A percentile compares a stretch with the other conserved stretches of the same genome.
Evolutionary conservation across 2,329 filamentous ascomycete genomes (phyloP).

Genomic region (Sporothrix dimorphospora): DNA sequence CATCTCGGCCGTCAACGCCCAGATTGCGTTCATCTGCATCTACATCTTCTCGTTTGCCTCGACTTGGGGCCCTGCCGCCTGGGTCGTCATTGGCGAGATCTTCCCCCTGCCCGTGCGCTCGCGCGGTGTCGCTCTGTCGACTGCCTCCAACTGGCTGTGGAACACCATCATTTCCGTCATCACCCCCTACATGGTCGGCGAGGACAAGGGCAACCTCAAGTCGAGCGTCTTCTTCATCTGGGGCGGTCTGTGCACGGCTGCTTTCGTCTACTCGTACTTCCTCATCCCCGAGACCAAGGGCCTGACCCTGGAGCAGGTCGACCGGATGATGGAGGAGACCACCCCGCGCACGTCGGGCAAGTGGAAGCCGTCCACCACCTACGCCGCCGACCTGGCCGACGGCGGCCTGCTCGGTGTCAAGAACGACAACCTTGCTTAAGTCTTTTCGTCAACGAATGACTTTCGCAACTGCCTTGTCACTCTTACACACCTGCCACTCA

Average conservation of each 20-base stretch:
- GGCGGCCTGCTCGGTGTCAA: constrained; percentile 17
- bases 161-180: constrained; percentile 59
- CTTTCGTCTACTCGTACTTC: constrained; percentile 71
- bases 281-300: constrained; percentile 76
- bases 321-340: constrained; percentile 87
- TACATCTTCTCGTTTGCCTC: constrained; percentile 92
- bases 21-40: constrained; percentile 87
- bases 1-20: constrained; percentile 62
- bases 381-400: constrained; percentile 49
- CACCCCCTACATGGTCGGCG: constrained; percentile 66
- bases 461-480: background rate
- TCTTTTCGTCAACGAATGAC: background rate
- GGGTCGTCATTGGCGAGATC: constrained; percentile 86
- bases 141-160: constrained; percentile 91
- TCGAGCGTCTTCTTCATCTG: constrained; percentile 76
- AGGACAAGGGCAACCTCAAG: constrained; percentile 61
- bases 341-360: constrained; percentile 74
- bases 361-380: constrained; percentile 75
- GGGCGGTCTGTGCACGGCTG: constrained; percentile 66
- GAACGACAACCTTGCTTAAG: constrained; percentile 15
- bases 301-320: constrained; percentile 76
- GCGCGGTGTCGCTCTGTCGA: constrained; percentile 83
- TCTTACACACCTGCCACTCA: background rate
- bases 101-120: constrained; percentile 88
- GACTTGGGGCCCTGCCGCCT: constrained; percentile 83